Percentiles rank a stretch among this genome's conserved stretches.
phyloP scores from a whole-genome alignment of 306 rosid genomes.

The Abrus pulchellus region DNA sequence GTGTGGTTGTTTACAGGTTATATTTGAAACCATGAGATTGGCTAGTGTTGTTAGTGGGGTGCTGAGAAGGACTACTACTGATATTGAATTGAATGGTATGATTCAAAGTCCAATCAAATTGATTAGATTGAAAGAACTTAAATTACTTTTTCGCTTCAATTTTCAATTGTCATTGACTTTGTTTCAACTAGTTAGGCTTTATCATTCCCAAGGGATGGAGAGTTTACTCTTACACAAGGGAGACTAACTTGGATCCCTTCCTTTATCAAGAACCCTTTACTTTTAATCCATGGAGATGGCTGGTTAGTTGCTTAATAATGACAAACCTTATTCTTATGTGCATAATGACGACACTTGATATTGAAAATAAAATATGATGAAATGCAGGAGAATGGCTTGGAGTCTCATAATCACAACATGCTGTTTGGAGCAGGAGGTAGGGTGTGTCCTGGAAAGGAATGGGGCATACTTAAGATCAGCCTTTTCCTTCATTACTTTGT shows the following conservation, averaged over 20 bases:
- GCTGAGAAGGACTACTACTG: constrained; percentile 67
- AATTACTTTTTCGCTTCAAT: neutral
- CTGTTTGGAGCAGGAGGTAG: constrained; percentile 81
- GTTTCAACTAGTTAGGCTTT: constrained; percentile 55
- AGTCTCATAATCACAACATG: constrained; percentile 63
- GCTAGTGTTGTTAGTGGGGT: constrained; percentile 82
- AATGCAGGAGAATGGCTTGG: constrained; percentile 68
- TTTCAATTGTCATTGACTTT: neutral
- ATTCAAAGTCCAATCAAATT: constrained; percentile 21
- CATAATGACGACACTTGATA: neutral
- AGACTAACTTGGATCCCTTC: constrained; percentile 71
- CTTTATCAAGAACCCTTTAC: constrained; percentile 72
- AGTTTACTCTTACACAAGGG: constrained; percentile 76
- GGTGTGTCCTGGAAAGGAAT: constrained; percentile 83
- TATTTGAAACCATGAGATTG: constrained; percentile 77
- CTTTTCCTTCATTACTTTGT: constrained; percentile 79
- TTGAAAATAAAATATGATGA: constrained; percentile 15
- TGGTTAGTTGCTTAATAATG: constrained; percentile 58
- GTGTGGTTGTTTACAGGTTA: constrained; percentile 54
- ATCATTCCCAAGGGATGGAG: constrained; percentile 86
- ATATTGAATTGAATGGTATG: constrained; percentile 69
- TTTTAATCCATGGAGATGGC: constrained; percentile 90
- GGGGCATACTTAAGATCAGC: constrained; percentile 69
- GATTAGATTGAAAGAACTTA: neutral
- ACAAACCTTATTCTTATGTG: neutral